Percentiles rank a stretch among this genome's conserved stretches.
Conservation (phyloP, 2,329 filamentous ascomycete genomes). For the Fusarium goolgardi region DNA sequence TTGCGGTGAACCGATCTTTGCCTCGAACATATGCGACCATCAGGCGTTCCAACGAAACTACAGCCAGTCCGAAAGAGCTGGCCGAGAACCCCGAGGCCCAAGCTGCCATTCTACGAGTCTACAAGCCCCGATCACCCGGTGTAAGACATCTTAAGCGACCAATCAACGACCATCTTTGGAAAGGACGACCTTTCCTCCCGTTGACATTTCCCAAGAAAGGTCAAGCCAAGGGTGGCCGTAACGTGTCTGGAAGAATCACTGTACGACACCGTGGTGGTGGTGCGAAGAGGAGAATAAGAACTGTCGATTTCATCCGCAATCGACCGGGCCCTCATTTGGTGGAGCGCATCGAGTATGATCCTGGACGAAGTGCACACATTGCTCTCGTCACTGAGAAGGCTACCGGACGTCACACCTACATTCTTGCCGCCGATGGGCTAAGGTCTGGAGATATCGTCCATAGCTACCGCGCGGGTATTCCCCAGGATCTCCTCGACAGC, state of each 20-base stretch:
- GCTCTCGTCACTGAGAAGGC: slow-evolving; percentile 82
- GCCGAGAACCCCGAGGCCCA: slow-evolving; percentile 48
- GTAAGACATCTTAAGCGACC: slow-evolving; percentile 90
- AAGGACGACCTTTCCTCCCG: slow-evolving; percentile 83
- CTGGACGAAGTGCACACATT: slow-evolving; percentile 91
- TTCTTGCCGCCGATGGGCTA: slow-evolving; percentile 95
- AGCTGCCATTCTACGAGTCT: slow-evolving; percentile 75
- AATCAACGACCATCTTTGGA: slow-evolving; percentile 97
- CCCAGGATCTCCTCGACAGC: slow-evolving; percentile 83
- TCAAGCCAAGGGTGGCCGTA: slow-evolving; percentile 91
- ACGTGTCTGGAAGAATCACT: slow-evolving; percentile 85
- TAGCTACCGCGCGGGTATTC: slow-evolving; percentile 91
- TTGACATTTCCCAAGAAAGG: slow-evolving; percentile 94
- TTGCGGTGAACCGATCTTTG: slow-evolving; percentile 45
- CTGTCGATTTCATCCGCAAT: slow-evolving; percentile 86
- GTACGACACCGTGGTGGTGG: slow-evolving; percentile 94
- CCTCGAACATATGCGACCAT: slow-evolving; percentile 51
- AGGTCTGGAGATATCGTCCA: slow-evolving; percentile 90
- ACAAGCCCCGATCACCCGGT: slow-evolving; percentile 94
- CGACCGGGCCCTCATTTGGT: slow-evolving; percentile 86
- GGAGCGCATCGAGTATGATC: slow-evolving; percentile 96
- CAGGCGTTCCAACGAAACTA: slow-evolving; percentile 35
- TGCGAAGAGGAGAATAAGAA: slow-evolving; percentile 89
- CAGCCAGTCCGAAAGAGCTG: slow-evolving; percentile 41
- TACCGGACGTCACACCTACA: slow-evolving; percentile 84